Conservation (phyloP, 345 rosid species). For the Populus nigra region DNA sequence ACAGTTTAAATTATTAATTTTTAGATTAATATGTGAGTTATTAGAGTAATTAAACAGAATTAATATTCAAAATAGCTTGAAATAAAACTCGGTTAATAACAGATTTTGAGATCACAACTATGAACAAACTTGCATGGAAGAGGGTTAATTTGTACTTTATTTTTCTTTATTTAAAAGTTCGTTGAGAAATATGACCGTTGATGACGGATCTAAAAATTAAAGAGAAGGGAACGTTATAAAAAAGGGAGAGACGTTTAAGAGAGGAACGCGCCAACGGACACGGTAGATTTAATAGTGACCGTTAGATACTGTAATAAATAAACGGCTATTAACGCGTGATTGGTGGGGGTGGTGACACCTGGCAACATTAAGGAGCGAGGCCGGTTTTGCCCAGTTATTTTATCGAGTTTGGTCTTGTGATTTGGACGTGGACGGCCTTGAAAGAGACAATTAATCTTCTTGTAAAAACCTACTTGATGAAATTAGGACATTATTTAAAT, state of each 20-base stretch:
- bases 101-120: too few relatives aligned
- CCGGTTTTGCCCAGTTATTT: background rate
- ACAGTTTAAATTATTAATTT: too few relatives aligned
- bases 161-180: background rate
- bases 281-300: constrained; percentile 3
- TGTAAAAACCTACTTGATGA: too few relatives aligned
- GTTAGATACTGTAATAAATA: constrained; percentile 15
- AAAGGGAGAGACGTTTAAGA: constrained; percentile 13
- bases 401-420: background rate
- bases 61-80: too few relatives aligned
- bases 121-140: background rate
- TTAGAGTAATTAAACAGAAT: too few relatives aligned
- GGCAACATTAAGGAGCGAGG: background rate
- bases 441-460: background rate
- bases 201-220: constrained; percentile 34
- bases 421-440: background rate
- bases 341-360: constrained; percentile 18
- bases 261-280: background rate
- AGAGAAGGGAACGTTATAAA: background rate
- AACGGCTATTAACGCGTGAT: constrained; percentile 24
- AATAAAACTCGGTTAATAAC: too few relatives aligned
- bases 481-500: too few relatives aligned
- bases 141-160: background rate
- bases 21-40: too few relatives aligned
- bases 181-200: constrained; percentile 29